Base-by-base conservation (phyloP, 176 grass and related monocot species). In the Carex parvula region DNA sequence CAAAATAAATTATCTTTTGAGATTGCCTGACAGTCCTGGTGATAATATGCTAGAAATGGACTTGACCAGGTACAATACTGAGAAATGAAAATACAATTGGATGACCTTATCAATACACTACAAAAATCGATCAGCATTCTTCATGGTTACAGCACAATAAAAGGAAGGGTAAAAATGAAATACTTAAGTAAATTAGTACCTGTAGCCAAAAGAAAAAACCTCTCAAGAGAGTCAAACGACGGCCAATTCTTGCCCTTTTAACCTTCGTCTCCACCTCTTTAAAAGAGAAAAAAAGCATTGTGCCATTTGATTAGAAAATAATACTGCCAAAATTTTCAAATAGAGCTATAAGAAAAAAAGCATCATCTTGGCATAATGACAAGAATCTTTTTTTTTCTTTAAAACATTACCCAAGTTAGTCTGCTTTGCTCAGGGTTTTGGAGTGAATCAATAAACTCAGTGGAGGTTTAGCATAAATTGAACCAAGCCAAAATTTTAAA, bases 201-300 rank as follows among this genome's bases (percentile, higher is more conserved):
- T 91, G 52, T 89, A 97, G 83, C 94, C 91, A 93, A 80, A 97
- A 97, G 79, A 88, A 88, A 84, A 97, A 90, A 59, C 91, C 91
- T 81, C 91, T 91, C 89, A 97, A 87, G 50, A 97, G 84, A 90
- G 84, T 79, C 85, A 93, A 83, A 24, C 86, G 64, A 82, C 80
- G 46, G 22, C 79, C 64, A 60, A 2, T 20, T 46, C 42, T 83
- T 52, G n/a, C 84, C 33, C 24, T 68, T 62, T 70, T 24, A 44
- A 97, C 70, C 89, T 91, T 87, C 17, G 72, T 64, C 1, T 78
- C 88, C 30, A 97, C 71, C 89, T 93, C 94, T 97, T 64, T 59
- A 84, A 66, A 3, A 81, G 39, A 52, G 1, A 79, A 88, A 83
- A 83, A 84, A 66, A 63, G 35, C 59, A 68, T 56, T 64, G 72